Conservation (phyloP, 345 rosid genomes). For the Salix koriyanagi region DNA sequence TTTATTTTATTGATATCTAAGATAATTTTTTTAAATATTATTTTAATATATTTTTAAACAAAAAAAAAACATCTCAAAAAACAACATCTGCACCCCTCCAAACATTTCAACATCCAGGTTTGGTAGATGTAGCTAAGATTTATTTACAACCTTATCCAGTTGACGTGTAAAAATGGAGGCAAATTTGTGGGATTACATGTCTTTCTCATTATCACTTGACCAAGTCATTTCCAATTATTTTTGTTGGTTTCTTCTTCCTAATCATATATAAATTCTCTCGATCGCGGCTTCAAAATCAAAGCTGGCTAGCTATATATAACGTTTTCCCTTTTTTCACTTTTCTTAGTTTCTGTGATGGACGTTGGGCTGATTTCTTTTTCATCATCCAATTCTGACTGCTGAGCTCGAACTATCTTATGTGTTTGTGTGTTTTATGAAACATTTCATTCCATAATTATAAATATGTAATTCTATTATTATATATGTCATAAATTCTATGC, state of each 20-base stretch:
- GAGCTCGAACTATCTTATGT: too few species aligned
- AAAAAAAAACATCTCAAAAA: too few species aligned
- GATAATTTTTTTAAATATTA: too few species aligned
- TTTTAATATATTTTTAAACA: too few species aligned
- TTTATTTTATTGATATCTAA: too few species aligned
- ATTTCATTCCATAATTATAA: too few species aligned
- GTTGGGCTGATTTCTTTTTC: not conserved
- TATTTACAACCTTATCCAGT: constrained; percentile 13
- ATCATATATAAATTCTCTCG: not conserved
- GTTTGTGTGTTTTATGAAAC: too few species aligned
- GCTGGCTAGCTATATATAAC: not conserved
- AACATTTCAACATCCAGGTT: not conserved
- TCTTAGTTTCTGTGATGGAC: not conserved
- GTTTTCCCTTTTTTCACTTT: not conserved
- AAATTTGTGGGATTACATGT: constrained; percentile 10
- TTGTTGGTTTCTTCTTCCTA: not conserved
- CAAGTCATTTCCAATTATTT: not conserved
- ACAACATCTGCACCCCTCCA: too few species aligned
- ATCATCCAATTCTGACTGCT: too few species aligned
- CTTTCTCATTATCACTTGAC: constrained; percentile 8
- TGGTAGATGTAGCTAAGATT: not conserved
- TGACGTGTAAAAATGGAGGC: constrained; percentile 23
- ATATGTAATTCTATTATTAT: too few species aligned
- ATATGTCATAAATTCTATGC: too few species aligned
- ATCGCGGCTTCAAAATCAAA: not conserved